phyloP scores from a whole-genome alignment of 768 basidiomycete genomes.

The Serpula lacrymans region DNA sequence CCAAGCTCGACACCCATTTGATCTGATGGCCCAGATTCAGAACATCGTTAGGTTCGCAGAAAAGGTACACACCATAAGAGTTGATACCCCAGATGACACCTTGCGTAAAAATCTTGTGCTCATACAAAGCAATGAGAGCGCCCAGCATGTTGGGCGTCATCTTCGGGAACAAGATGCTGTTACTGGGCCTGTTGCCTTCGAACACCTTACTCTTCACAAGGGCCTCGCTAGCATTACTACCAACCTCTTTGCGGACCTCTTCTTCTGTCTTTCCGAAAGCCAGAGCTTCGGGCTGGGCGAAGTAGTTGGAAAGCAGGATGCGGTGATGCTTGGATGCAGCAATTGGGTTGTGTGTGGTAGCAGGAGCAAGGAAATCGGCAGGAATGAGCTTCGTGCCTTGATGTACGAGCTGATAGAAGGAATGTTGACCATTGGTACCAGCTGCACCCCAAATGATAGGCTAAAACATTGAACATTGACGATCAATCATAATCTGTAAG shows the following conservation, averaged over 20 bases:
- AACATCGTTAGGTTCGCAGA: not conserved
- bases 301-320: conserved; percentile 96
- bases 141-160: conserved; percentile 88
- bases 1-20: conserved; percentile 99
- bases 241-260: conserved; percentile 69
- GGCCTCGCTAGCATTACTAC: conserved; percentile 70
- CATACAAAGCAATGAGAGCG: conserved; percentile 86
- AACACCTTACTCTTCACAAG: conserved; percentile 97
- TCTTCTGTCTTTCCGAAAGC: conserved; percentile 98
- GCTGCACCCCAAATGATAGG: conserved; percentile 99
- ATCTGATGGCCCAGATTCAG: conserved; percentile 42
- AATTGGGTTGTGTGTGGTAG: conserved; percentile 89
- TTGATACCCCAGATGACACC: conserved; percentile 99
- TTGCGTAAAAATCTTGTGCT: conserved; percentile 99
- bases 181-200: conserved; percentile 95
- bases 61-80: conserved; percentile 70
- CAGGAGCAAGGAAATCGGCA: conserved; percentile 88
- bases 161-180: conserved; percentile 92
- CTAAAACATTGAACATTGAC: conserved; percentile 31
- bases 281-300: conserved; percentile 95
- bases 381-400: conserved; percentile 93
- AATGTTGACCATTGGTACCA: conserved; percentile 98
- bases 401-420: conserved; percentile 97
- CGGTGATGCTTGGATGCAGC: conserved; percentile 88
- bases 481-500: conserved; percentile 1